Percentiles rank a stretch among this genome's conserved stretches.
phyloP scores from a whole-genome alignment of 2,329 filamentous ascomycete genomes.

The Didymella segeticola region DNA sequence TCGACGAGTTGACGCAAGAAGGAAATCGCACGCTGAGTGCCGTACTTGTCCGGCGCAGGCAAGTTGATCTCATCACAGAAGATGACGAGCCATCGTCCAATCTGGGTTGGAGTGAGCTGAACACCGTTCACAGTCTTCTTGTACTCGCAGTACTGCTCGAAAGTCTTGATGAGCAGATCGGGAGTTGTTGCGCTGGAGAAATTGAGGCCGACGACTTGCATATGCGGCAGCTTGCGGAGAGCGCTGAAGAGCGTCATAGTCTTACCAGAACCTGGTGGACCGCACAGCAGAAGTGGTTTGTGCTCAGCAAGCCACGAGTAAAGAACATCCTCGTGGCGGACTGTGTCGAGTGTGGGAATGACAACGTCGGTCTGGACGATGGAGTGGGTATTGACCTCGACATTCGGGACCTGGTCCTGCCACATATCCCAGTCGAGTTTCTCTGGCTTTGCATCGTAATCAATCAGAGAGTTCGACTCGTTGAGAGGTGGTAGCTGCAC shows the following conservation, averaged over 20 bases:
- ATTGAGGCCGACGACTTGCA: conserved; percentile 99
- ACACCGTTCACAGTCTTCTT: conserved; percentile 98
- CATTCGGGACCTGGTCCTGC: conserved; percentile 91
- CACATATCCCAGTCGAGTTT: conserved; percentile 89
- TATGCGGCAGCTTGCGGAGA: conserved; percentile 93
- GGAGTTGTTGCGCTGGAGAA: conserved; percentile 99
- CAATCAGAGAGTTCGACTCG: conserved; percentile 84
- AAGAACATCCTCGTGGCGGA: conserved; percentile 97
- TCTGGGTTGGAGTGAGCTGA: conserved; percentile 92
- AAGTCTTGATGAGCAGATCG: conserved; percentile 97
- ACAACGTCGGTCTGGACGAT: conserved; percentile 98
- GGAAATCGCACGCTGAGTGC: conserved; percentile 94
- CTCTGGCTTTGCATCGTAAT: conserved; percentile 90
- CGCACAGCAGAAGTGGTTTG: conserved; percentile 94
- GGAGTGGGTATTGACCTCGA: conserved; percentile 98
- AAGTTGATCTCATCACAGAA: conserved; percentile 99
- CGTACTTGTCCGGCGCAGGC: conserved; percentile 96
- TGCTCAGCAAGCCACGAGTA: conserved; percentile 99
- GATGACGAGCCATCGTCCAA: conserved; percentile 95
- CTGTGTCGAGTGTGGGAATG: conserved; percentile 95
- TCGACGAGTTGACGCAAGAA: conserved; percentile 97
- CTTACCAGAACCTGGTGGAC: conserved; percentile 97
- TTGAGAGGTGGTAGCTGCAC: conserved; percentile 84
- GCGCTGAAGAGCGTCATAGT: conserved; percentile 99
- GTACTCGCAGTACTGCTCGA: conserved; percentile 99